Evolutionary conservation across 345 rosid genomes (phyloP).

Genomic region (Microcos paniculata): DNA sequence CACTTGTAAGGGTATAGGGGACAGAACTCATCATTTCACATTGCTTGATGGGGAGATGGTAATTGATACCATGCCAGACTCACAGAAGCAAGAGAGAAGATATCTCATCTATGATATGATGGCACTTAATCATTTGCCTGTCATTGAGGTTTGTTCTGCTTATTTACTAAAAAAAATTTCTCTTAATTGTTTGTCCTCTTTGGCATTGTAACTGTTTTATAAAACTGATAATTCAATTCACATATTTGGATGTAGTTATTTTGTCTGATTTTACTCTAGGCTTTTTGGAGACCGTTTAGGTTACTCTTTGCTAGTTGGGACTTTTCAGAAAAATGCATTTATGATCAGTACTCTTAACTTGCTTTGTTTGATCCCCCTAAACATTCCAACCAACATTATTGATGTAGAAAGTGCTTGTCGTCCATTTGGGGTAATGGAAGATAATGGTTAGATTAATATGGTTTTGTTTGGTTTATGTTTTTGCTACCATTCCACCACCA

Average conservation of each 20-base stretch:
- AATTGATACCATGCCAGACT: conserved; percentile 89
- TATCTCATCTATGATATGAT: conserved; percentile 95
- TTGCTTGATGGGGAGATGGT: conserved; percentile 99
- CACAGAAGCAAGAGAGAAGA: conserved; percentile 93
- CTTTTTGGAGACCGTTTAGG: background rate
- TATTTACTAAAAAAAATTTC: background rate
- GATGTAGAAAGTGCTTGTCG: background rate
- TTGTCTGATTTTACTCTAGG: background rate
- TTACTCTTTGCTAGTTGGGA: background rate
- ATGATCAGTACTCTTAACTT: background rate
- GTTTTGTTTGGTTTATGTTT: no score
- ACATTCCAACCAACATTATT: background rate
- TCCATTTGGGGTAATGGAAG: background rate
- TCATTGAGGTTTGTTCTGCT: conserved; percentile 69
- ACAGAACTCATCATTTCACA: conserved; percentile 78
- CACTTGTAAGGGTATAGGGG: conserved; percentile 62
- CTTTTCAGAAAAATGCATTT: conserved; percentile 1
- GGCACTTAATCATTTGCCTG: conserved; percentile 66
- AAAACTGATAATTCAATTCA: background rate
- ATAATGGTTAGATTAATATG: background rate
- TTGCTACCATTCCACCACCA: no score
- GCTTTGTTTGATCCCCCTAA: background rate
- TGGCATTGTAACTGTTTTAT: background rate
- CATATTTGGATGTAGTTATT: background rate
- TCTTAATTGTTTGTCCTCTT: conserved; percentile 7